phyloP scores from a whole-genome alignment of 2,329 filamentous ascomycete genomes.

The Aspergillus sp. region DNA sequence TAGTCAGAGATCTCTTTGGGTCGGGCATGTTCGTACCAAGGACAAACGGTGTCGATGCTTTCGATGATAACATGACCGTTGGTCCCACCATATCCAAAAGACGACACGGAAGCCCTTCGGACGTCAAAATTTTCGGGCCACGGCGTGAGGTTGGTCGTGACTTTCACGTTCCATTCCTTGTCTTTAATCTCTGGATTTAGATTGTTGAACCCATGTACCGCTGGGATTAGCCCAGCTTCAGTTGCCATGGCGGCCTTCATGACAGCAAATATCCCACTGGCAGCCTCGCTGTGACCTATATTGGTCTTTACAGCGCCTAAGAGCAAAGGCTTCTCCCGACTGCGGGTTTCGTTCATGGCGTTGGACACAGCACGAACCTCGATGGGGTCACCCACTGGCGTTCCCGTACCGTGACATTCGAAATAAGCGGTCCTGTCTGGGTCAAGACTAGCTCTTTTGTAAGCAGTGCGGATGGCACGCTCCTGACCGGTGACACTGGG shows the following conservation, averaged over 20 bases:
- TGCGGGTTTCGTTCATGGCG: conserved; percentile 6
- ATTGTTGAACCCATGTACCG: conserved; percentile 18
- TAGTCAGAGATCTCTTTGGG: neutral
- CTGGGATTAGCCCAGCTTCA: conserved; percentile 26
- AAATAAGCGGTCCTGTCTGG: conserved; percentile 31
- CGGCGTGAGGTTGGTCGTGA: neutral
- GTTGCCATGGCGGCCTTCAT: conserved; percentile 22
- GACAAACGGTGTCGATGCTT: neutral
- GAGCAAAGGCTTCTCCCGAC: conserved; percentile 4
- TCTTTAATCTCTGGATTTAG: conserved; percentile 15
- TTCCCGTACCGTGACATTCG: conserved; percentile 46
- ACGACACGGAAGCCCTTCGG: conserved; percentile 35
- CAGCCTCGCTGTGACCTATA: conserved; percentile 24
- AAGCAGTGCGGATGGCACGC: conserved; percentile 36
- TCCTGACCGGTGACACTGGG: conserved; percentile 34
- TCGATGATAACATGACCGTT: conserved; percentile 45
- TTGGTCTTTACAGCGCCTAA: conserved; percentile 29
- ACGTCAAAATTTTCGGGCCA: conserved; percentile 2
- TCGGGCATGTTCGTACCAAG: neutral
- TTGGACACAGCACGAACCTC: conserved; percentile 22
- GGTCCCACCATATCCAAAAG: conserved; percentile 47
- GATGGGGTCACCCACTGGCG: conserved; percentile 31
- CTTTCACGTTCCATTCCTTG: neutral
- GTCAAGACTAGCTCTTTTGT: conserved; percentile 36
- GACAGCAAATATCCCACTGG: conserved; percentile 20